Evolutionary conservation across 176 grass and related monocot genomes (phyloP), one percentile per base, ranked within the genome.

Genomic region (Avena sativa): DNA sequence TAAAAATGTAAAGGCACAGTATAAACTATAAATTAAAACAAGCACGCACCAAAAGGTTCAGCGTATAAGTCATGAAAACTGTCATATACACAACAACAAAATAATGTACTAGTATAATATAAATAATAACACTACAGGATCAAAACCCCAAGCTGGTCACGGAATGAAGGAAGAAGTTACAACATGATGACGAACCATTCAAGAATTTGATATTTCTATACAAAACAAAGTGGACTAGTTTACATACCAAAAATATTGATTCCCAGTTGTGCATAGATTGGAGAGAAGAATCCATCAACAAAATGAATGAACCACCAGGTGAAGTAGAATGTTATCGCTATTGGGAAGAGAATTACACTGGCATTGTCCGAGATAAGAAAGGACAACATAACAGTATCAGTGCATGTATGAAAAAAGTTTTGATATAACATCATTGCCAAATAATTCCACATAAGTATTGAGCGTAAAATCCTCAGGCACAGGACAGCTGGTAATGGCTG

Each of bases 251-350:
- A 97, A 79, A 97, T 93, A 64, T 95, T 97, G 86, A 97, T 97
- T 53, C 92, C 95, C 77, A 97, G 91, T 84, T 97, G 91, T 32
- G 95, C 92, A 81, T 93, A 97, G 75, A 97, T 97, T 59, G 95
- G 95, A 34, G 95, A 97, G 86, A 97, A 97, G 80, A 97, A 97
- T 23, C 95, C 95, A 89, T 97, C 95, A 92, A 94, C 92, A 87
- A 97, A 97, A 89, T 93, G 92, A 91, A 97, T 95, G 89, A 97
- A 97, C 95, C 95, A 97, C 95, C 95, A 97, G 36, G 95, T 97
- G 87, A 97, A 95, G 87, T 97, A 97, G 91, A 97, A 97, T 53
- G 95, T 97, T 84, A 97, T 89, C 36, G 95, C 95, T 83, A 97
- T 97, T 12, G 95, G 95, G 63, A 97, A 97, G 73, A 97, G 90